Evolutionary conservation across 192 early-diverging fungal species (phyloP).

Genomic region (Coemansia sp.): DNA sequence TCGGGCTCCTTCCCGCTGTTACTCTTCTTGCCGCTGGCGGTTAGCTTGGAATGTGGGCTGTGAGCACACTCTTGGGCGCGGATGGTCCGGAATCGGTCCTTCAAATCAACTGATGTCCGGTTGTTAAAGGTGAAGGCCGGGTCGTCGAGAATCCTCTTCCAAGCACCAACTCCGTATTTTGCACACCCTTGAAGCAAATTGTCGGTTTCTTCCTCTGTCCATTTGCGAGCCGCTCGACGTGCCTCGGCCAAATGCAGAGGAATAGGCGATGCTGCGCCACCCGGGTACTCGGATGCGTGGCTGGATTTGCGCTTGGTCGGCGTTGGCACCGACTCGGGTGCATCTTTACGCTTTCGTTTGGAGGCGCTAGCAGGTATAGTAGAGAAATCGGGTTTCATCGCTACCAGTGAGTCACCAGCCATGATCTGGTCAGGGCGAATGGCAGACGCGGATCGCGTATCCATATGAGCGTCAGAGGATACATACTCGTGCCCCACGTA

Average conservation of each 20-base stretch:
- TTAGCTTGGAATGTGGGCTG: constrained; percentile 25
- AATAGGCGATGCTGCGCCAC: background rate
- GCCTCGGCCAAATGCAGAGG: constrained; percentile 16
- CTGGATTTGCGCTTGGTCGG: constrained; percentile 40
- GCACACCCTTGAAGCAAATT: constrained; percentile 46
- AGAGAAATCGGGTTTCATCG: background rate
- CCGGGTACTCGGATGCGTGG: constrained; percentile 18
- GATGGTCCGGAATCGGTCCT: constrained; percentile 57
- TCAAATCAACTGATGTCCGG: constrained; percentile 56
- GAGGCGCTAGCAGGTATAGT: background rate
- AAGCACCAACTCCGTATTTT: constrained; percentile 55
- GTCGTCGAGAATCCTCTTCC: constrained; percentile 58
- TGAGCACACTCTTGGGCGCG: constrained; percentile 56
- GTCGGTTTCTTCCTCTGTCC: constrained; percentile 52
- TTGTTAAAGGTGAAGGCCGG: constrained; percentile 49
- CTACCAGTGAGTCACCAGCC: constrained; percentile 9
- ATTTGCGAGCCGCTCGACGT: constrained; percentile 51
- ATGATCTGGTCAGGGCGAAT: constrained; percentile 29
- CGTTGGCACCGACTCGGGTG: constrained; percentile 2
- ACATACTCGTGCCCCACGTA: constrained; percentile 2
- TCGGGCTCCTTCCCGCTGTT: constrained; percentile 43
- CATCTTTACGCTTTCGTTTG: constrained; percentile 46
- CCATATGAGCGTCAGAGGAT: background rate
- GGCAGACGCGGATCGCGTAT: constrained; percentile 6
- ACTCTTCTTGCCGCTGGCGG: constrained; percentile 1